Evolutionary conservation across 2,329 filamentous ascomycete species (phyloP).

Genomic region (Nemania sp.): DNA sequence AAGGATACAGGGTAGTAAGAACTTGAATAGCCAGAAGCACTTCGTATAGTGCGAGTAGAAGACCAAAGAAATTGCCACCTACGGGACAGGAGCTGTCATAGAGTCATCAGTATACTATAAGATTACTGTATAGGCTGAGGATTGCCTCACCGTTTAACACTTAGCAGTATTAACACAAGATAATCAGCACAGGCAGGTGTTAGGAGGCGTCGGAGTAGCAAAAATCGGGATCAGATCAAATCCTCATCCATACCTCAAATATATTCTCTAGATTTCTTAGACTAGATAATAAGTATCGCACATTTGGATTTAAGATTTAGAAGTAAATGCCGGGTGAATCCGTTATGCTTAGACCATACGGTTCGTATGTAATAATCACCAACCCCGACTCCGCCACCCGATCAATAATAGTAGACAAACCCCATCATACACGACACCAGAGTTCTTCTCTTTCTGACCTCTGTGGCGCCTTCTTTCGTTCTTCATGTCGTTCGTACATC

Average conservation of each 20-base stretch:
- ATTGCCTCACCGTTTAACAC: not conserved
- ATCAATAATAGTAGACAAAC: not conserved
- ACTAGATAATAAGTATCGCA: conserved; percentile 15
- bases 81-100: too few relatives aligned
- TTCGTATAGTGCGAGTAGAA: too few relatives aligned
- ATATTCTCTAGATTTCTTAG: not conserved
- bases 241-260: conserved; percentile 6
- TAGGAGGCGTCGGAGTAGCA: not conserved
- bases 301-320: not conserved
- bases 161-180: not conserved
- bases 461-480: conserved; percentile 5
- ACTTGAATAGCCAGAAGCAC: not conserved
- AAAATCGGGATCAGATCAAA: not conserved
- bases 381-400: not conserved
- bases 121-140: too few relatives aligned
- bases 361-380: not conserved
- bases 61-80: too few relatives aligned
- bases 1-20: not conserved
- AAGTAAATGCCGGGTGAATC: not conserved
- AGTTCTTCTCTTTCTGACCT: conserved; percentile 1
- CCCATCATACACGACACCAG: conserved; percentile 29
- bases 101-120: too few relatives aligned
- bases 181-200: not conserved
- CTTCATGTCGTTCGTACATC: conserved; percentile 37
- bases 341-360: not conserved